These are phyloP conservation scores for Kalaharituber pfeilii DNA, from an alignment of 2,329 filamentous ascomycete genomes.

Conservation along the genomic window DNA sequence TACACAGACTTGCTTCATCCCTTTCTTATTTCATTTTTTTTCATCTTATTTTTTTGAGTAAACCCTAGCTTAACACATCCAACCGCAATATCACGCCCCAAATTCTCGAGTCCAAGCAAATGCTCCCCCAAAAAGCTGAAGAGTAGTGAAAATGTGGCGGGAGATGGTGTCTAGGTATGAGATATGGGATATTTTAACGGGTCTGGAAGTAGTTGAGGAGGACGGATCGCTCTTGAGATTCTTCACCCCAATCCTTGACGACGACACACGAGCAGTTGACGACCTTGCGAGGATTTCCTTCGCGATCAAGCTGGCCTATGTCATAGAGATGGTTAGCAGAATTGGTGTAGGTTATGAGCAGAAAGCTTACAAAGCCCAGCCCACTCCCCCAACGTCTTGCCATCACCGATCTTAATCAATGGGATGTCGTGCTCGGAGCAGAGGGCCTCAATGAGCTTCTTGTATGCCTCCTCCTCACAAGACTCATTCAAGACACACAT, in stretches of 20 bases:
- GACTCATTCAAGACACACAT: conserved; percentile 99
- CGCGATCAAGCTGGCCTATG: conserved; percentile 88
- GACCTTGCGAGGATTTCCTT: conserved; percentile 98
- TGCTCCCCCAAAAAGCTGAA: neutral
- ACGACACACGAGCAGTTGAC: conserved; percentile 99
- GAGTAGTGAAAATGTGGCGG: neutral
- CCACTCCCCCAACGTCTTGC: conserved; percentile 99
- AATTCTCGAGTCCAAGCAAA: conserved; percentile 1
- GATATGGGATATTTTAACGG: conserved; percentile 20
- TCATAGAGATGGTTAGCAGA: conserved; percentile 3
- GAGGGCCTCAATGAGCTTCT: conserved; percentile 98
- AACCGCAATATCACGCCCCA: neutral
- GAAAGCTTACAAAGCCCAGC: conserved; percentile 84
- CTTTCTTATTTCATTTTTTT: too few relatives aligned
- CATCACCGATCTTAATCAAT: conserved; percentile 98
- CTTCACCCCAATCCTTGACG: conserved; percentile 99
- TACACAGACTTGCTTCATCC: too few relatives aligned
- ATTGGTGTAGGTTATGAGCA: conserved; percentile 1
- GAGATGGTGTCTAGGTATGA: neutral
- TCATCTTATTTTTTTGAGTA: too few relatives aligned
- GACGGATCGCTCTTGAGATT: conserved; percentile 95
- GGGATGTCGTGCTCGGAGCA: conserved; percentile 99
- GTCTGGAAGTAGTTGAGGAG: conserved; percentile 99
- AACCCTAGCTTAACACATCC: neutral
- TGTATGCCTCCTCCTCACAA: conserved; percentile 99